These are phyloP conservation scores for Lactarius vividus DNA, from an alignment of 768 basidiomycete species.

Conservation along the genomic window DNA sequence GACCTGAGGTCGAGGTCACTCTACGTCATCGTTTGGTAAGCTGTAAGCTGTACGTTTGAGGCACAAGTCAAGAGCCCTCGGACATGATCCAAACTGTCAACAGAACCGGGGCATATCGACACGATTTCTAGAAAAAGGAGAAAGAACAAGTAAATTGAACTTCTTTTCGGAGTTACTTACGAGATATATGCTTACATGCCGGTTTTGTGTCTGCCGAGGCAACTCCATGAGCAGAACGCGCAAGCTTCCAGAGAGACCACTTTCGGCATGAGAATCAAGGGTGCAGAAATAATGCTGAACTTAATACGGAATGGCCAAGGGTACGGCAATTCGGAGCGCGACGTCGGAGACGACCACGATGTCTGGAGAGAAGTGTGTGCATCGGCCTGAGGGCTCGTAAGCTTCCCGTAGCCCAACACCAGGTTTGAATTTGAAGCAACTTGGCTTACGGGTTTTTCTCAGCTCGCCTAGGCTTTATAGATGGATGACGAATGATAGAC, in stretches of 20 bases:
- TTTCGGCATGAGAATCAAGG: neutral
- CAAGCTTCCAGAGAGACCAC: neutral
- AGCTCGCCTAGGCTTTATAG: too few species aligned
- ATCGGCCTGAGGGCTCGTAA: too few species aligned
- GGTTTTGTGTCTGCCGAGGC: neutral
- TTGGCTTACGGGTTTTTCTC: too few species aligned
- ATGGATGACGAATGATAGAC: too few species aligned
- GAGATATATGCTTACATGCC: neutral
- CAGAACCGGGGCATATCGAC: neutral
- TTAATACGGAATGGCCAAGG: too few species aligned
- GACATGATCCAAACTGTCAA: neutral
- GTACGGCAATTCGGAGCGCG: neutral
- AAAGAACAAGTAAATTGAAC: neutral
- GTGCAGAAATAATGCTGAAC: neutral
- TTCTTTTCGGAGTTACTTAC: neutral
- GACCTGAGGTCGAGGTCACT: slow-evolving; percentile 10
- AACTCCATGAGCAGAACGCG: neutral
- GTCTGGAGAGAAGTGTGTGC: neutral
- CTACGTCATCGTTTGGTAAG: slow-evolving; percentile 24
- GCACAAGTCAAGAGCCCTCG: neutral
- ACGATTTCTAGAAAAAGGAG: neutral
- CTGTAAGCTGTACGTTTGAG: slow-evolving; percentile 9
- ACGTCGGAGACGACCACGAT: neutral
- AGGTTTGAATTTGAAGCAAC: too few species aligned
- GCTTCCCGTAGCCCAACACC: too few species aligned